Evolutionary conservation across 371 early-diverging fungal species (phyloP), one percentile per base, ranked within the genome.

Genomic region (Chytridium lagenaria): DNA sequence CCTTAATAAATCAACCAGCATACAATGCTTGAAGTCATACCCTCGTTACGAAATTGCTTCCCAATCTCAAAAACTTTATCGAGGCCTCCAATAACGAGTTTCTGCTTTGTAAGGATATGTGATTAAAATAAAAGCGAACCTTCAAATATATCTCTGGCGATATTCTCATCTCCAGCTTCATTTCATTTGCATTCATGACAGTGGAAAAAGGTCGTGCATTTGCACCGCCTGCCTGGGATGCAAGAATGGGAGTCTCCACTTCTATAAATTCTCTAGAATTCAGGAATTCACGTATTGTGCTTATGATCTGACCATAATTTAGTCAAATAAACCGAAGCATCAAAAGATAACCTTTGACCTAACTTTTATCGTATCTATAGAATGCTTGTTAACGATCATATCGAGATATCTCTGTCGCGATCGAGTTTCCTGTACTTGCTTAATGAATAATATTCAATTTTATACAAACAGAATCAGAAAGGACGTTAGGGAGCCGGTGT

Each of bases 41-140:
- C 79, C 83, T 99, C 99, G 78, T 99, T 99, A 67, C 99, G 91
- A 79, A 98, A 99, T 80, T 94, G 93, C 79, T 93, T 94, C 44
- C 99, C 99, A 57, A 99, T 89, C 82, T 99, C 99, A 80, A 92
- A 99, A 1, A 99, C 98, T 23, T 93, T 86, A 57, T 97, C 94
- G 16, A 96, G 74, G 12, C 99, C 99, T 49, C 99, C 99, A 70
- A 99, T 90, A 15, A 98, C 94, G 65, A 99, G 86, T 85, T 92
- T 91, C 86, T n/a, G n/a, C n/a, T n/a, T n/a, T n/a, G n/a, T 87
- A 66, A 22, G 2, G n/a, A 16, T 34, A 59, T 28, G 7, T 44
- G 19, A 19, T 44, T 44, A 38, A 59, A 33, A 55, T 22, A 49
- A 22, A 55, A 37, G 40, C 74, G 28, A 30, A 2, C 89, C 86